phyloP scores from a whole-genome alignment of 1,284 basidiomycete genomes.

The Trichosporon faecale region DNA sequence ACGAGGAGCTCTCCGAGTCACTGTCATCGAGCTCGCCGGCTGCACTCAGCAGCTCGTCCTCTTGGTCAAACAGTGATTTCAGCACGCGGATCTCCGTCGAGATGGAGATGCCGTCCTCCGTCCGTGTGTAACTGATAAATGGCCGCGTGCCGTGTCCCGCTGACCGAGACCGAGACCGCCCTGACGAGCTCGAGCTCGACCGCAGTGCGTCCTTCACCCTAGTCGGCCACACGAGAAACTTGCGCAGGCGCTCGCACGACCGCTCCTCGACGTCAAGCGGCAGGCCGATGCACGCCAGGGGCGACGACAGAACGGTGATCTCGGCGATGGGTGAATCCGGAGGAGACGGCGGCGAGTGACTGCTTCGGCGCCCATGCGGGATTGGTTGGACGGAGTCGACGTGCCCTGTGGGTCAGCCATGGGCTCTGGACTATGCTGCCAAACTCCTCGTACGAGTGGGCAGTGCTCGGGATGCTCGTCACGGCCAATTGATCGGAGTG shows the following conservation, averaged over 20 bases:
- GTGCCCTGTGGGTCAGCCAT: constrained; percentile 29
- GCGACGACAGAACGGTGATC: constrained; percentile 37
- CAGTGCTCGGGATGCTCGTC: not conserved
- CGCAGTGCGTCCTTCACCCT: constrained; percentile 6
- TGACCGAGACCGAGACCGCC: constrained; percentile 7
- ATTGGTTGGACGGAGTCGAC: constrained; percentile 25
- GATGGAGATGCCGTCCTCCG: constrained; percentile 41
- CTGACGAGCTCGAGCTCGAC: not conserved
- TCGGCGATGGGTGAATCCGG: constrained; percentile 27
- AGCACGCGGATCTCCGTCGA: constrained; percentile 42
- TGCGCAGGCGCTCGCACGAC: constrained; percentile 30
- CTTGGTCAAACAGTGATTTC: constrained; percentile 16
- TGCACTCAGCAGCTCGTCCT: constrained; percentile 21
- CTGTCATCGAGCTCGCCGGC: constrained; percentile 18
- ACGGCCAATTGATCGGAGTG: not conserved
- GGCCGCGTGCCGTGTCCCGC: constrained; percentile 27
- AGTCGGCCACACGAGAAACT: constrained; percentile 43
- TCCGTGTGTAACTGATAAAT: constrained; percentile 46
- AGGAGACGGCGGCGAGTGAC: not conserved
- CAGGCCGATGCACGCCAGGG: constrained; percentile 43
- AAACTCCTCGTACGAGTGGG: constrained; percentile 5
- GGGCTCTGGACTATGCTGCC: not conserved
- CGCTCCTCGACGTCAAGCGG: constrained; percentile 27
- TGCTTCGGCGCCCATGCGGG: not conserved
- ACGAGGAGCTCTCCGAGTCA: not conserved